Evolutionary conservation across 1,139 yeast genomes (phyloP).

Genomic region (Geotrichum bryndzae): DNA sequence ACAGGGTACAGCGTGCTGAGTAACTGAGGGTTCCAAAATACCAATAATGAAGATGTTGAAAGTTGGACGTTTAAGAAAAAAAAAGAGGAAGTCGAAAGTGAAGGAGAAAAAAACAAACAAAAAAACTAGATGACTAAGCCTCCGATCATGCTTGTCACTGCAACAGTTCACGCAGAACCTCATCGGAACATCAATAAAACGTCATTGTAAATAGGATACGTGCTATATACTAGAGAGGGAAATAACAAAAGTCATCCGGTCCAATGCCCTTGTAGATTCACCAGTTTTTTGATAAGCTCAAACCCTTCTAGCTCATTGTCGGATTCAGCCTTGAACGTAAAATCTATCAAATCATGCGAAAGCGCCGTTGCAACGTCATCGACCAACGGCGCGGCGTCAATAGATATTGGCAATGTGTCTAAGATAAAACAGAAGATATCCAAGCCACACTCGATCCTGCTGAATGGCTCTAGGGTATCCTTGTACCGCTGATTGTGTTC

Average conservation of each 20-base stretch:
- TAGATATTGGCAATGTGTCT: conserved; percentile 11
- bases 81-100: background rate
- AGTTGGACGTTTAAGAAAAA: too few relatives aligned
- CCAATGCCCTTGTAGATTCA: background rate
- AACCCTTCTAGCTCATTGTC: conserved; percentile 4
- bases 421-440: conserved; percentile 14
- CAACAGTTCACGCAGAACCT: background rate
- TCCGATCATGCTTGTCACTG: background rate
- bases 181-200: background rate
- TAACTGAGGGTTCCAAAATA: background rate
- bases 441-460: conserved; percentile 12
- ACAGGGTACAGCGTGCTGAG: background rate
- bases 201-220: background rate
- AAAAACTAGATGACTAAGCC: background rate
- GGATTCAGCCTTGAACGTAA: background rate
- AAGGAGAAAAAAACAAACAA: background rate
- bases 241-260: background rate
- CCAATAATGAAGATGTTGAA: background rate
- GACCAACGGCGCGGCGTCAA: conserved; percentile 2
- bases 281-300: background rate
- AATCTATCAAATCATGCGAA: conserved; percentile 2
- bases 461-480: conserved; percentile 5
- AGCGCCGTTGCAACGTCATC: conserved; percentile 2
- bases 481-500: conserved; percentile 1
- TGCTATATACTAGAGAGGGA: background rate